These are phyloP conservation scores for Cryomyces minteri DNA, from an alignment of 495 filamentous ascomycete species.

Conservation along the genomic window DNA sequence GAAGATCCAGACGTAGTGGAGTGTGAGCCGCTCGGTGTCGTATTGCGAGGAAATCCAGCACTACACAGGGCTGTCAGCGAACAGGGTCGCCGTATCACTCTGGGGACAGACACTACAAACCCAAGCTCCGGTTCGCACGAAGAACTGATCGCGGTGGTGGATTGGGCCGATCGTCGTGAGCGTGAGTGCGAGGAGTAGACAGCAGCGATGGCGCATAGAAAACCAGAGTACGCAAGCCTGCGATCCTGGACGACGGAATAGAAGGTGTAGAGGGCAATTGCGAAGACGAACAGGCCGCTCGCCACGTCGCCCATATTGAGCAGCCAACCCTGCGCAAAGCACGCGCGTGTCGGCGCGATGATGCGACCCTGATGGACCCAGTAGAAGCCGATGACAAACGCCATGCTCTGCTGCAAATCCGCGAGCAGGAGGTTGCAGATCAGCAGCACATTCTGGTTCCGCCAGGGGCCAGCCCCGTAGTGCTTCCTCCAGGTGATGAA, in stretches of 20 bases:
- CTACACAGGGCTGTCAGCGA: conserved; percentile 4
- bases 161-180: conserved; percentile 37
- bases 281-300: conserved; percentile 45
- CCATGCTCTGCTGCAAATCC: conserved; percentile 50
- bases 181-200: conserved; percentile 39
- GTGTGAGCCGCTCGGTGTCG: conserved; percentile 4
- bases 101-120: conserved; percentile 13
- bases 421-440: conserved; percentile 59
- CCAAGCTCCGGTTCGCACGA: conserved; percentile 43
- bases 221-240: conserved; percentile 31
- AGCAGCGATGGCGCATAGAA: conserved; percentile 29
- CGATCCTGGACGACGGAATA: conserved; percentile 39
- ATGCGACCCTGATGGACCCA: conserved; percentile 41
- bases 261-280: conserved; percentile 31
- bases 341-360: conserved; percentile 31
- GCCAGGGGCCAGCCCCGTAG: conserved; percentile 20
- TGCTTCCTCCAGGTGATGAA: conserved; percentile 16
- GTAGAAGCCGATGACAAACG: conserved; percentile 46
- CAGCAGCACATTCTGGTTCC: conserved; percentile 58
- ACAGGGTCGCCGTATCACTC: not conserved
- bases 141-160: conserved; percentile 35
- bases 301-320: conserved; percentile 51
- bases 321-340: conserved; percentile 55
- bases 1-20: conserved; percentile 14
- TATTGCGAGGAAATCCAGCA: conserved; percentile 12